Base-by-base conservation (phyloP, 495 filamentous ascomycete species). In the Podospora didyma region DNA sequence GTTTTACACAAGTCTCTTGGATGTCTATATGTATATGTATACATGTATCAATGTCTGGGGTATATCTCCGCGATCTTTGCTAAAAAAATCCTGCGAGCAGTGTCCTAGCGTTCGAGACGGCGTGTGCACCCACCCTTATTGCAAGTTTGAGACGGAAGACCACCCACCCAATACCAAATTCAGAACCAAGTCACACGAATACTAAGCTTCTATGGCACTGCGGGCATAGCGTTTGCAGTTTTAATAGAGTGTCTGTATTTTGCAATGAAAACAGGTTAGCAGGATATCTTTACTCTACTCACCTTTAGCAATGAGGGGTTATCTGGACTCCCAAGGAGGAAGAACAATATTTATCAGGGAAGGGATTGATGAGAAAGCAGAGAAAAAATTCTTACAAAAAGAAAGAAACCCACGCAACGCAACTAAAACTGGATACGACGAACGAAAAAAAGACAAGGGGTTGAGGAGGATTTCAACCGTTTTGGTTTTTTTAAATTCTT, bases 161-260 rank as follows among this genome's bases (percentile, higher is more conserved):
- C 79, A 82, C 57, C 79, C 79, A 0, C 77, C 78, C 0, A 73
- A 71, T n/a, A 81, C 77, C 2, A 72, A 69, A 22, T 69, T 77
- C 37, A 76, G 68, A 56, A 61, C 64, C 24, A 72, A 68, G 49
- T 53, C 63, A 7, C 54, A 61, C 24, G 58, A 58, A 14, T 54
- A 64, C 42, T 64, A 14, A 42, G 3, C 26, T 4, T 3, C 26
- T 31, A 31, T 31, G 26, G 26, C 26, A 31, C n/a, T n/a, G n/a
- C n/a, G n/a, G n/a, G n/a, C n/a, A n/a, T n/a, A n/a, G n/a, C n/a
- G n/a, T n/a, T n/a, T n/a, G n/a, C n/a, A n/a, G n/a, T n/a, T n/a
- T n/a, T n/a, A n/a, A n/a, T n/a, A n/a, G n/a, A n/a, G n/a, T n/a
- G n/a, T n/a, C n/a, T n/a, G n/a, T n/a, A n/a, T n/a, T n/a, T n/a